Percentiles rank a stretch among this genome's conserved stretches.
Conservation (phyloP, 2,329 filamentous ascomycete genomes). For the Pyricularia sp. region DNA sequence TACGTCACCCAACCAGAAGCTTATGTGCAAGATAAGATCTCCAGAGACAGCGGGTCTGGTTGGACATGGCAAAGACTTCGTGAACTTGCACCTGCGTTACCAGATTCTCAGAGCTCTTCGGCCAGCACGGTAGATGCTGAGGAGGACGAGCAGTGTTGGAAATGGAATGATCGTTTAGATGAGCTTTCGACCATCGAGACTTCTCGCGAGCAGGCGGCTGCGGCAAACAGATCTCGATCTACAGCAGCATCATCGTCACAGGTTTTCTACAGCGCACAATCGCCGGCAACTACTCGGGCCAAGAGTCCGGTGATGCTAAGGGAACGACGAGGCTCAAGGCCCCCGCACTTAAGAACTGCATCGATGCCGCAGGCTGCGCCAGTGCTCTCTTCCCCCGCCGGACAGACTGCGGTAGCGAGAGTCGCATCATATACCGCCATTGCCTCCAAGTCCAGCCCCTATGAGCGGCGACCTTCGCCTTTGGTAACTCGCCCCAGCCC, state of each 20-base stretch:
- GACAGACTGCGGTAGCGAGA: slow-evolving; percentile 16
- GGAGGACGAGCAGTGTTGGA: slow-evolving; percentile 53
- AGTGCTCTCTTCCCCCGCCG: slow-evolving; percentile 23
- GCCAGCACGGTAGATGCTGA: slow-evolving; percentile 43
- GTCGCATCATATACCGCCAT: slow-evolving; percentile 8
- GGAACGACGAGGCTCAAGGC: slow-evolving; percentile 27
- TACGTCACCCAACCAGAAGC: slow-evolving; percentile 66
- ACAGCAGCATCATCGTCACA: slow-evolving; percentile 29
- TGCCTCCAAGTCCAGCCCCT: slow-evolving; percentile 11
- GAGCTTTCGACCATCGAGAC: slow-evolving; percentile 31
- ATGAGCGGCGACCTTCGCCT: slow-evolving; percentile 26
- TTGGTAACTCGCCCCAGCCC: slow-evolving; percentile 18
- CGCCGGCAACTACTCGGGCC: slow-evolving; percentile 18
- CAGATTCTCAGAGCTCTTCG: slow-evolving; percentile 20
- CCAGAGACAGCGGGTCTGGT: slow-evolving; percentile 28
- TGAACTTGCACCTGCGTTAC: slow-evolving; percentile 44
- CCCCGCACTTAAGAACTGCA: slow-evolving; percentile 35
- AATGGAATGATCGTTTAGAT: slow-evolving; percentile 52
- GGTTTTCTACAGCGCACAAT: slow-evolving; percentile 22
- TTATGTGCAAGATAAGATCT: slow-evolving; percentile 51
- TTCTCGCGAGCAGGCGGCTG: slow-evolving; percentile 20
- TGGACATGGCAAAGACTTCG: slow-evolving; percentile 64
- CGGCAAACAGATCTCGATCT: slow-evolving; percentile 21
- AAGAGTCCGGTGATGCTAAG: slow-evolving; percentile 22
- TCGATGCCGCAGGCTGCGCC: slow-evolving; percentile 31